Evolutionary conservation across 2,329 filamentous ascomycete species (phyloP), one percentile per base, ranked within the genome.

Genomic region (Phialophora tarda): DNA sequence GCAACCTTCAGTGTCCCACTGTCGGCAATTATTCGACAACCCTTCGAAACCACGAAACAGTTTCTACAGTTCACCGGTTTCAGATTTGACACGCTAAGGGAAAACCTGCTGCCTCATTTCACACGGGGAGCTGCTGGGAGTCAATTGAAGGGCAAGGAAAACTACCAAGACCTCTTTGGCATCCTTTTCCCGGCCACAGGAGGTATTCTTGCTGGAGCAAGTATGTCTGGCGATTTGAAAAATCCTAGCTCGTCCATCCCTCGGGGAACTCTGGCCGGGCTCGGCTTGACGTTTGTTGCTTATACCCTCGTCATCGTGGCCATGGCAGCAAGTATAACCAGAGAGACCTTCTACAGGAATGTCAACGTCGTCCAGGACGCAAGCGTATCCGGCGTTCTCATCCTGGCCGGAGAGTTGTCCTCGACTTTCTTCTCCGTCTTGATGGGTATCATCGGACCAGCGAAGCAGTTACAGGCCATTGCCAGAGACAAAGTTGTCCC

Each of bases 201-300:
- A 4, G 82, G 81, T 4, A 87, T 86, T 28, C 85, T 87, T 72
- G 84, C 85, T 54, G 93, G 93, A 21, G 92, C 92, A 6, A 94
- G 91, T 72, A 96, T 96, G 92, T 96, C 92, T 7, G 92, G 92
- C 21, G 92, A 96, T 75, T 78, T 96, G 58, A 90, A 86, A 68
- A 89, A 92, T 69, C 92, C 92, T 0, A 94, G 91, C 82, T 91
- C 89, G 76, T 87, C 91, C 0, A 96, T 96, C 61, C 92, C 92
- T 0, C 89, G 87, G 68, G 92, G 92, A n/a, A 96, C 92, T 0
- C 79, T 96, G 0, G 91, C 88, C 78, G 91, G 91, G 2, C 86
- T 94, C 75, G 80, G 86, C 11, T 84, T 92, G 26, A 96, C 92
- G 0, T 91, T 96, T 71, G 75, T 90, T 62, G 83, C 89, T 5